A percentile compares a stretch with the other conserved stretches of the same genome.
Conservation (phyloP, 306 rosid species). For the Styphnolobium japonicum region DNA sequence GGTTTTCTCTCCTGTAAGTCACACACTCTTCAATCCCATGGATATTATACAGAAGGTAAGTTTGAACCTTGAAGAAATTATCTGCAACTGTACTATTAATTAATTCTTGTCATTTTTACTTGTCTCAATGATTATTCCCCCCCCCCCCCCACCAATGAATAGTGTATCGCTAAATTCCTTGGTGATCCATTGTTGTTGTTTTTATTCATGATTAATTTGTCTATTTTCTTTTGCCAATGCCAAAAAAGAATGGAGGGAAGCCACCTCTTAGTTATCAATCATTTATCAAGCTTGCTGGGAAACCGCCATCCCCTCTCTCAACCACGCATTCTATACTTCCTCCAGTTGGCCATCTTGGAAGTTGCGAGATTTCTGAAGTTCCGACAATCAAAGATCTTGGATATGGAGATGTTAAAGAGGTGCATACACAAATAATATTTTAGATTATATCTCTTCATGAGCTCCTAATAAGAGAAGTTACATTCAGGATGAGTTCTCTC, state of each 20-base stretch:
- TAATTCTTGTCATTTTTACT: not conserved
- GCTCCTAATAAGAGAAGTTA: conserved; percentile 17
- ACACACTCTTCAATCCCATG: conserved; percentile 75
- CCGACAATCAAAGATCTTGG: conserved; percentile 79
- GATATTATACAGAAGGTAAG: conserved; percentile 75
- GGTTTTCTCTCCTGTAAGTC: conserved; percentile 84
- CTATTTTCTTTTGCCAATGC: conserved; percentile 25
- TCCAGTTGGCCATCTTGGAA: conserved; percentile 55
- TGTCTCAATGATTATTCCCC: not conserved
- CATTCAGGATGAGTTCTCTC: conserved; percentile 73
- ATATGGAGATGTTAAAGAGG: conserved; percentile 63
- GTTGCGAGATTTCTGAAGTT: conserved; percentile 58
- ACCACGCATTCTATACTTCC: conserved; percentile 60
- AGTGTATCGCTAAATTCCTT: not conserved
- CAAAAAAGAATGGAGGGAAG: conserved; percentile 82
- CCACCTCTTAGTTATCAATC: conserved; percentile 88
- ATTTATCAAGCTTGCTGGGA: conserved; percentile 81
- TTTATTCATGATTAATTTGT: conserved; percentile 22
- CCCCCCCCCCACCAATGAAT: not conserved
- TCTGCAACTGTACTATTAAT: not conserved
- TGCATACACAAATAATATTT: conserved; percentile 8
- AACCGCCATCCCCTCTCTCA: conserved; percentile 53
- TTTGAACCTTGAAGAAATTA: conserved; percentile 12
- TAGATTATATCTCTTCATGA: not conserved
- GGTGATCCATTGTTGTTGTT: not conserved